Conservation (phyloP, 352 stramenopile genomes). For the Phytophthora ohioensis region DNA sequence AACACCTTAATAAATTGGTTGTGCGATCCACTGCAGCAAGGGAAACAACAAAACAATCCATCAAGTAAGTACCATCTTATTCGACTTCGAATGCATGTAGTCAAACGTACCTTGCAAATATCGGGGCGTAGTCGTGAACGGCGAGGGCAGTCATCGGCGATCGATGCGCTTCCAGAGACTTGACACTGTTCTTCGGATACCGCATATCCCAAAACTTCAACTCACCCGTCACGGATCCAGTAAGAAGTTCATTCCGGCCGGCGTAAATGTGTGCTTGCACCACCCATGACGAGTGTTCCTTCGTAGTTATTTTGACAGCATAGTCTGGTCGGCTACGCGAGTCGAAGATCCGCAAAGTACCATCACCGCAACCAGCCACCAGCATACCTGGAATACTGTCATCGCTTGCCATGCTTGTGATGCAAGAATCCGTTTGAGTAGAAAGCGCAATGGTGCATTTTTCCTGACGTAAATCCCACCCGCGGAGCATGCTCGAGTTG, state of each 20-base stretch:
- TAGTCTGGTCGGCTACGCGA: conserved; percentile 82
- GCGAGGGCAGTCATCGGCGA: conserved; percentile 97
- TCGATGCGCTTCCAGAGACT: conserved; percentile 90
- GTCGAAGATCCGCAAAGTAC: conserved; percentile 96
- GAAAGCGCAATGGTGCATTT: conserved; percentile 84
- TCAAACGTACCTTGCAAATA: conserved; percentile 91
- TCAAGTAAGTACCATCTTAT: conserved; percentile 8
- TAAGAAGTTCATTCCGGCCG: conserved; percentile 91
- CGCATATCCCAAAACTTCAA: conserved; percentile 98
- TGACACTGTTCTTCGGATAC: conserved; percentile 80
- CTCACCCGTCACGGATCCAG: conserved; percentile 94
- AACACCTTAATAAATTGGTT: conserved; percentile 99
- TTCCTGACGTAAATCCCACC: conserved; percentile 96
- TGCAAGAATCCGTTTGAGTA: conserved; percentile 91
- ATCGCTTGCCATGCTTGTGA: conserved; percentile 91
- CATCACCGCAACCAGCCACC: conserved; percentile 95
- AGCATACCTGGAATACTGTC: conserved; percentile 81
- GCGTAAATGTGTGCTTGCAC: conserved; percentile 91
- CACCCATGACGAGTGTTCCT: conserved; percentile 96
- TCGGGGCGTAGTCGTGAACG: conserved; percentile 95
- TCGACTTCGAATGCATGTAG: not conserved
- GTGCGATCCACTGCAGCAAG: conserved; percentile 90
- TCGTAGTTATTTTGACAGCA: conserved; percentile 72
- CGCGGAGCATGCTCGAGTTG: conserved; percentile 91
- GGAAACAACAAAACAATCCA: conserved; percentile 1